Base-by-base conservation (phyloP, 2,329 filamentous ascomycete genomes). In the Daldinia sp. region DNA sequence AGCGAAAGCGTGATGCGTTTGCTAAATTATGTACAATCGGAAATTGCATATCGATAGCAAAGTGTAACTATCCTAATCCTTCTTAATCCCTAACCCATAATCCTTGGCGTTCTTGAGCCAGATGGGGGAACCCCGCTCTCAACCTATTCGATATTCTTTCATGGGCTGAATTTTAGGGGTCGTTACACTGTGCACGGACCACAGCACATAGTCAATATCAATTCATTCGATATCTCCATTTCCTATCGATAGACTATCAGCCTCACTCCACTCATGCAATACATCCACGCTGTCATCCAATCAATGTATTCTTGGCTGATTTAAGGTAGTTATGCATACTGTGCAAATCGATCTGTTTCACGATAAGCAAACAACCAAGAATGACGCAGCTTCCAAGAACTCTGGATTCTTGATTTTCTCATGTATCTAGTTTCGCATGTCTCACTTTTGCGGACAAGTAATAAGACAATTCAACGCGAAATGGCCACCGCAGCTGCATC, bases 241-340 rank as follows among this genome's bases (percentile, higher is more conserved):
- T 32, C 58, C 58, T 61, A 65, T 65, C 54, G 50, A 35, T 54
- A 56, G 47, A 39, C 45, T 41, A 60, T 63, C 52, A 63, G 63
- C 63, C 63, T 66, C 59, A 63, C 53, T 41, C 23, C 59, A 63
- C 53, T 41, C 23, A 43, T 59, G 54, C 51, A 50, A 54, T 63
- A 41, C 52, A 56, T 7, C 19, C 23, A 19, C 7, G 10, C 47
- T 32, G 13, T 37, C n/a, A 4, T 29, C 63, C 63, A 65, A 65
- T 60, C 41, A 59, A 13, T 27, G 15, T 9, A 15, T 27, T 17
- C 13, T 57, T 52, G n/a, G 39, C 53, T 17, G 39, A 50, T 41
- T 32, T 41, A 58, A 41, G 45, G 55, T 63, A 15, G 23, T 48
- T 17, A 17, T 45, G 59, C 37, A 59, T 60, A 63, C 51, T 56